Evolutionary conservation across 495 filamentous ascomycete genomes (phyloP).

Genomic region (Wilcoxina mikolae): DNA sequence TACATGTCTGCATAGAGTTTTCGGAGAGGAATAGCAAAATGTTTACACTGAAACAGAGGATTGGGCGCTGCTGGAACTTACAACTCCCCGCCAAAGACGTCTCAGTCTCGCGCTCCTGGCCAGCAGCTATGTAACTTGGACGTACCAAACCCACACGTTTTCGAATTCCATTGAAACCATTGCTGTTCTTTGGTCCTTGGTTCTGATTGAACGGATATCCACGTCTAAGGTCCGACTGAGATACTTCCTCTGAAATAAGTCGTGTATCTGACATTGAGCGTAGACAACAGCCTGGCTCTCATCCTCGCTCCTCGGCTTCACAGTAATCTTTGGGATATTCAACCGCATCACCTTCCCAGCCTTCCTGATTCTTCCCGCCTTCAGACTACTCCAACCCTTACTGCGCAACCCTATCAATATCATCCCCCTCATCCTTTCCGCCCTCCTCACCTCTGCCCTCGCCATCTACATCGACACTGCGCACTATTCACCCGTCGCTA

Average conservation of each 20-base stretch:
- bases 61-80: slow-evolving; percentile 87
- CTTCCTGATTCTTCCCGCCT: slow-evolving; percentile 64
- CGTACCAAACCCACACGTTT: slow-evolving; percentile 95
- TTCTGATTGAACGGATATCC: slow-evolving; percentile 71
- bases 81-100: slow-evolving; percentile 53
- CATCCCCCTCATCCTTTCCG: slow-evolving; percentile 43
- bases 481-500: slow-evolving; percentile 41
- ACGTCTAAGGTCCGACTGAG: slow-evolving; percentile 56
- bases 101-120: slow-evolving; percentile 66
- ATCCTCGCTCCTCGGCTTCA: slow-evolving; percentile 58
- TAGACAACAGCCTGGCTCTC: slow-evolving; percentile 63
- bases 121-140: slow-evolving; percentile 97
- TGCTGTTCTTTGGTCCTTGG: slow-evolving; percentile 76
- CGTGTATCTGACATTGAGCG: slow-evolving; percentile 14
- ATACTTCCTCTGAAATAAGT: no score
- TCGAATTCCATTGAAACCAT: slow-evolving; percentile 95
- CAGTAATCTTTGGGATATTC: slow-evolving; percentile 74
- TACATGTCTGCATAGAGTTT: not conserved
- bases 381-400: slow-evolving; percentile 75
- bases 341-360: slow-evolving; percentile 96
- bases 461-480: slow-evolving; percentile 69
- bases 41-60: slow-evolving; percentile 49
- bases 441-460: slow-evolving; percentile 45
- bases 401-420: slow-evolving; percentile 48
- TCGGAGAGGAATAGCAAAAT: not conserved